Percentiles rank a stretch among this genome's conserved stretches.
Conservation (phyloP, 106 monocot species). For the Cymbidium sinense region DNA sequence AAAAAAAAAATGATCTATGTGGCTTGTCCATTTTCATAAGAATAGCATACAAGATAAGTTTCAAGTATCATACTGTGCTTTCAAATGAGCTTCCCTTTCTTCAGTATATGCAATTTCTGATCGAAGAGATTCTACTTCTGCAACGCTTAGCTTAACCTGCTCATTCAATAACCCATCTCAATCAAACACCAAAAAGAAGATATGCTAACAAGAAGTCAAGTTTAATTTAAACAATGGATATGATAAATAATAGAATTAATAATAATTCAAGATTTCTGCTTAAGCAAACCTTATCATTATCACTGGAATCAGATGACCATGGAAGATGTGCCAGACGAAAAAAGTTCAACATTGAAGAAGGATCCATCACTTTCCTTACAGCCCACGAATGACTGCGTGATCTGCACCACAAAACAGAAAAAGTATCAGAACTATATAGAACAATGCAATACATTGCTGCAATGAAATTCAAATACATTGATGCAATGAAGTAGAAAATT, state of each 20-base stretch:
- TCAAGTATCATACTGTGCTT: constrained; percentile 43
- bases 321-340: constrained; percentile 57
- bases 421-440: constrained; percentile 5
- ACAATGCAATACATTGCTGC: too few relatives aligned
- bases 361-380: constrained; percentile 45
- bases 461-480: constrained; percentile 5
- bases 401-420: constrained; percentile 36
- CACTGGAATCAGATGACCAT: constrained; percentile 35
- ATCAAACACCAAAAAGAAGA: neutral
- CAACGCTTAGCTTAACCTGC: constrained; percentile 58
- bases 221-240: neutral
- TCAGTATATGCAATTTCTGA: constrained; percentile 77
- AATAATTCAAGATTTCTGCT: neutral
- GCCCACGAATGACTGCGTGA: constrained; percentile 39
- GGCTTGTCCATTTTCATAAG: neutral
- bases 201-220: neutral
- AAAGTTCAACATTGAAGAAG: constrained; percentile 64
- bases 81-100: constrained; percentile 77
- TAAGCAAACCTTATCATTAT: too few relatives aligned
- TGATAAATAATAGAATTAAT: neutral
- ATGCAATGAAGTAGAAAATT: constrained; percentile 5
- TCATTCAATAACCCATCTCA: constrained; percentile 3
- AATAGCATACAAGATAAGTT: neutral
- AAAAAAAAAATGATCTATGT: neutral
- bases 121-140: constrained; percentile 76